Evolutionary conservation across 352 stramenopile species (phyloP), one percentile per base, ranked within the genome.

Genomic region (Globisporangium parvum): DNA sequence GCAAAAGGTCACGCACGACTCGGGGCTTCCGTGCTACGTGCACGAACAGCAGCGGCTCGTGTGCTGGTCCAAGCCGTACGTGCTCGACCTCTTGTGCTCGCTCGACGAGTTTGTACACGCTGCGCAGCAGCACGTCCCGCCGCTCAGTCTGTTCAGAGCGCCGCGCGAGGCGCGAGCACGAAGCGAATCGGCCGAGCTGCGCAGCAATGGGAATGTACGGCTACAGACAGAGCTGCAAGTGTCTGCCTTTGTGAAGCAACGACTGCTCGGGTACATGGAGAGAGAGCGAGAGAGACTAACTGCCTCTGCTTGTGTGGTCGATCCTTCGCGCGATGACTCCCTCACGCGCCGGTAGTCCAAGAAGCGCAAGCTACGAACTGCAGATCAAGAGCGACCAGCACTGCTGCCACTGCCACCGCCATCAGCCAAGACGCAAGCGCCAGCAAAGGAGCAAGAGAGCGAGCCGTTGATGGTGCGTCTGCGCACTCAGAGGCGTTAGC

Each of bases 21-120:
- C 80, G 5, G 79, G 79, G 0, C 56, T 93, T 46, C 67, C 70
- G 15, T 93, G 80, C 60, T 93, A 80, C 55, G 66, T 89, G 55
- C 76, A 93, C 51, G 67, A 71, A 17, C 55, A 58, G 20, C 50
- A 75, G 28, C 67, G 70, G 10, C 57, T 89, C 15, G 79, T 93
- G 42, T 77, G 70, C 61, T 93, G 84, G 84, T 82, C 77, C 23
- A 64, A 75, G 47, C 84, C 84, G 37, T 93, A 93, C 51, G 55
- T 67, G 47, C 64, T 90, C 10, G 68, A 75, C 28, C 44, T 71
- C 6, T 51, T 70, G 21, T 49, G 62, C 21, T 63, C 55, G 45
- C 33, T 48, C 1, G 33, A 20, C 3, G 75, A 87, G 35, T 71
- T 87, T 23, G 51, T 77, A 46, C 55, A 59, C 1, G 57, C 82